These are phyloP conservation scores for Blastobotrys proliferans DNA, from an alignment of 1,139 yeast genomes.

Conservation along the genomic window DNA sequence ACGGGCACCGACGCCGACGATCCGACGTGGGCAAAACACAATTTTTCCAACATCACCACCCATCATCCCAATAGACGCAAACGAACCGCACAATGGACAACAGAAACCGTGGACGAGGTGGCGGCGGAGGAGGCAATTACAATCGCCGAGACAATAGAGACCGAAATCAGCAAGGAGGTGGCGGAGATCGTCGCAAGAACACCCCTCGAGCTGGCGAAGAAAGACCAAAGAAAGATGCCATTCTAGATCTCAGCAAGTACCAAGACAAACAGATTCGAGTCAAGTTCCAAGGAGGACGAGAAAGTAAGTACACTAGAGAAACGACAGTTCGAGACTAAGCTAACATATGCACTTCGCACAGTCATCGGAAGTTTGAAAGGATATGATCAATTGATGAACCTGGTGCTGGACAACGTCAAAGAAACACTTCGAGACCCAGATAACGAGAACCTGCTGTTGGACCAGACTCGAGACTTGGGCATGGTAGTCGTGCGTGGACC, in stretches of 20 bases:
- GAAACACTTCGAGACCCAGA: constrained; percentile 57
- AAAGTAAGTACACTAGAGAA: constrained; percentile 18
- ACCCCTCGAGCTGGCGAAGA: constrained; percentile 43
- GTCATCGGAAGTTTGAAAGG: constrained; percentile 80
- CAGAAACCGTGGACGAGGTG: constrained; percentile 1
- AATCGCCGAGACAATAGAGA: constrained; percentile 6
- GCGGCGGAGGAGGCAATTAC: background rate
- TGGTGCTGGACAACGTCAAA: constrained; percentile 79
- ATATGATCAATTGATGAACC: constrained; percentile 87
- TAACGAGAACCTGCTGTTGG: constrained; percentile 48
- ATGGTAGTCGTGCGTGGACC: constrained; percentile 87
- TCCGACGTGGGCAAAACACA: too few species aligned
- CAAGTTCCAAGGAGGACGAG: constrained; percentile 84
- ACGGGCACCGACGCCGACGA: too few species aligned
- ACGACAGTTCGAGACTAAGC: constrained; percentile 1
- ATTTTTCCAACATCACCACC: background rate
- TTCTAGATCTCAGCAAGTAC: constrained; percentile 74
- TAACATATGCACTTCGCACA: constrained; percentile 16
- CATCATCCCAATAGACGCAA: background rate
- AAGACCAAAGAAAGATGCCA: constrained; percentile 87
- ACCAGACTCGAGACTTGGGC: constrained; percentile 60
- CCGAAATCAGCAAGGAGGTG: constrained; percentile 1
- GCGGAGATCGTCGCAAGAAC: constrained; percentile 15
- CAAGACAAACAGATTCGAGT: constrained; percentile 72
- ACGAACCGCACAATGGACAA: background rate